These are phyloP conservation scores for Sequoia sempervirens DNA, from an alignment of 75 land plant genomes.

Conservation along the genomic window DNA sequence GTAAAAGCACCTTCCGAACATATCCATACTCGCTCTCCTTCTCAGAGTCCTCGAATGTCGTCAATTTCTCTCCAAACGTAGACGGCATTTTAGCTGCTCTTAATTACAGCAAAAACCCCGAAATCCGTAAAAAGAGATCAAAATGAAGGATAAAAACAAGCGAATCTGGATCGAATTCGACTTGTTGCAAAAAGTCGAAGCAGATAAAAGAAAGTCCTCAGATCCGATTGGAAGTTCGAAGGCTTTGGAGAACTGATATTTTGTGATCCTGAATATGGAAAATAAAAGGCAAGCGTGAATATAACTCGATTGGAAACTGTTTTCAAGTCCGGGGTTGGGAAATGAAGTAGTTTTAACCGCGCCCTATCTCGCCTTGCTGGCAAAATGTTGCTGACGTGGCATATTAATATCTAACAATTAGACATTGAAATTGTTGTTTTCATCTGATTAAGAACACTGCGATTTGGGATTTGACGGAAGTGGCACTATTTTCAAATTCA, in stretches of 20 bases:
- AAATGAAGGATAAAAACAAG: not conserved
- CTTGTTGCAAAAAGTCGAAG: not conserved
- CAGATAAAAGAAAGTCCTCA: not conserved
- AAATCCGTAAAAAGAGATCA: not conserved
- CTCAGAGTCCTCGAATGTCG: conserved; percentile 93
- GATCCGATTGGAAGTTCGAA: not conserved
- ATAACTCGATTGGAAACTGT: not conserved
- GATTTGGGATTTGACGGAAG: too few species aligned
- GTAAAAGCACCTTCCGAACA: conserved; percentile 72
- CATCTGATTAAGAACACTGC: too few species aligned
- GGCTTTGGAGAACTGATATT: not conserved
- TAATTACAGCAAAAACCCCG: not conserved
- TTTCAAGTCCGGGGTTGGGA: not conserved
- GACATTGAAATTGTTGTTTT: too few species aligned
- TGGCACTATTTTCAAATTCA: too few species aligned
- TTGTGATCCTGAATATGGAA: not conserved
- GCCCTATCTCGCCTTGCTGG: not conserved
- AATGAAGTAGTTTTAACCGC: not conserved
- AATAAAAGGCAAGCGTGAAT: not conserved
- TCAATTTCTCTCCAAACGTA: conserved; percentile 19
- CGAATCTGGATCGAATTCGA: not conserved
- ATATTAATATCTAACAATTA: not conserved
- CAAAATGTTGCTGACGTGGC: not conserved
- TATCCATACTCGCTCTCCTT: conserved; percentile 98
- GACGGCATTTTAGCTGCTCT: not conserved